These are phyloP conservation scores for Penstemon barbatus DNA, from an alignment of 257 asterid genomes.

Conservation along the genomic window DNA sequence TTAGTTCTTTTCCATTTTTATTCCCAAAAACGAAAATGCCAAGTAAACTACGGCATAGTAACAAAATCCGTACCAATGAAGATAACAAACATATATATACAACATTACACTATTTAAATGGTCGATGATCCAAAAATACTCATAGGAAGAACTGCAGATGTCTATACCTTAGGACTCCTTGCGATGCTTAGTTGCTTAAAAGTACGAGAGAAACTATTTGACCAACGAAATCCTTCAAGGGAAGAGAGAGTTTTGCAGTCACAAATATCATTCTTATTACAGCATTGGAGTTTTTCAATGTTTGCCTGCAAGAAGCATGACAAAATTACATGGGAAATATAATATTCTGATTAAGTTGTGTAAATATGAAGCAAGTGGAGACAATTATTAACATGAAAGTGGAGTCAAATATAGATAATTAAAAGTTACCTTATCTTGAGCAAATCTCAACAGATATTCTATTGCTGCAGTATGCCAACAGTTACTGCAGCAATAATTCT, in stretches of 20 bases:
- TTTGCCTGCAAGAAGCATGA: constrained; percentile 52
- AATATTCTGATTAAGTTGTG: constrained; percentile 7
- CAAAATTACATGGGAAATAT: constrained; percentile 9
- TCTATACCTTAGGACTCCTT: constrained; percentile 70
- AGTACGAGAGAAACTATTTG: constrained; percentile 65
- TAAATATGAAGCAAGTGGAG: constrained; percentile 2
- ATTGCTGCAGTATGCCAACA: constrained; percentile 93
- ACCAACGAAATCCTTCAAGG: constrained; percentile 74
- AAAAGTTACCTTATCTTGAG: constrained; percentile 56
- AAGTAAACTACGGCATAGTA: too few relatives aligned
- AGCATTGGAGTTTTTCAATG: constrained; percentile 52
- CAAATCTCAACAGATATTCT: constrained; percentile 45
- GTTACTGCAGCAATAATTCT: constrained; percentile 73
- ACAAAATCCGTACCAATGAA: too few relatives aligned
- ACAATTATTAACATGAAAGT: neutral
- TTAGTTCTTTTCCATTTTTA: neutral
- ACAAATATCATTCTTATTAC: constrained; percentile 68
- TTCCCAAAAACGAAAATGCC: neutral
- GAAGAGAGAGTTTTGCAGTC: constrained; percentile 66
- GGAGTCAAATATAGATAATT: constrained; percentile 10
- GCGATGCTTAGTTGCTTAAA: constrained; percentile 72
- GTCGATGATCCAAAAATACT: neutral
- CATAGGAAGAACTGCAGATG: constrained; percentile 6
- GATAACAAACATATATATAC: too few relatives aligned
- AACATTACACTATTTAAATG: neutral